Evolutionary conservation across 2,329 filamentous ascomycete species (phyloP).

Genomic region (Lachnellula hyalina): DNA sequence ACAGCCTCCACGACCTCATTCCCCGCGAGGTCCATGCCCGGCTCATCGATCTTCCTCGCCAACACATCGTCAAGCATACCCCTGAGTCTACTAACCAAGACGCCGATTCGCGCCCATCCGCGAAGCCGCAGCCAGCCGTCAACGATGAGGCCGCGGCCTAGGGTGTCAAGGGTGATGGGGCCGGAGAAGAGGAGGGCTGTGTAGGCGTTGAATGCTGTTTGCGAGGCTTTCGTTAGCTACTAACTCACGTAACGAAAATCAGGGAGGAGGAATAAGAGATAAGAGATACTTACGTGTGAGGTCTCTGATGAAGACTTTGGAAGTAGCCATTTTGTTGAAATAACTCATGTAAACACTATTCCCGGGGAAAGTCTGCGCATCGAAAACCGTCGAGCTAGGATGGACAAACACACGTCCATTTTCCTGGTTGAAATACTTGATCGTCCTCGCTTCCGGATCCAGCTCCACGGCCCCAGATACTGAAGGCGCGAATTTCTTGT

Average conservation of each 20-base stretch:
- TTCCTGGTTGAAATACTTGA: slow-evolving; percentile 87
- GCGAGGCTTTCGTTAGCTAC: no score
- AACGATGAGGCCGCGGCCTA: slow-evolving; percentile 80
- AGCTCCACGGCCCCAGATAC: slow-evolving; percentile 86
- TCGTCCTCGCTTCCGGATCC: slow-evolving; percentile 85
- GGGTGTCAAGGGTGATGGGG: slow-evolving; percentile 76
- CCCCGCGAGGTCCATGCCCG: slow-evolving; percentile 51
- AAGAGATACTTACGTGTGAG: slow-evolving; percentile 64
- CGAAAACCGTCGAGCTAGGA: slow-evolving; percentile 81
- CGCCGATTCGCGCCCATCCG: slow-evolving; percentile 92
- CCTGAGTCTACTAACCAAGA: slow-evolving; percentile 75
- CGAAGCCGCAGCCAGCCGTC: slow-evolving; percentile 84
- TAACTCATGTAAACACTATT: slow-evolving; percentile 78
- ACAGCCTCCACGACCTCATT: slow-evolving; percentile 73
- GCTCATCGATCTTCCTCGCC: slow-evolving; percentile 73
- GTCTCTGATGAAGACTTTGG: slow-evolving; percentile 87
- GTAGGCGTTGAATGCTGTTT: slow-evolving; percentile 82
- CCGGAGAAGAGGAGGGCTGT: slow-evolving; percentile 85
- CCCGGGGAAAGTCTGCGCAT: slow-evolving; percentile 69
- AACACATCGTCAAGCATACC: slow-evolving; percentile 84
- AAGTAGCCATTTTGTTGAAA: slow-evolving; percentile 86
- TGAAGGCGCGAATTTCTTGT: slow-evolving; percentile 89
- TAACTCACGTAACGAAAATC: not conserved
- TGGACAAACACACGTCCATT: slow-evolving; percentile 89
- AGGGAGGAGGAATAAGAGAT: not conserved